Base-by-base conservation (phyloP, 441 rosid genomes). In the Euphorbia corollata region DNA sequence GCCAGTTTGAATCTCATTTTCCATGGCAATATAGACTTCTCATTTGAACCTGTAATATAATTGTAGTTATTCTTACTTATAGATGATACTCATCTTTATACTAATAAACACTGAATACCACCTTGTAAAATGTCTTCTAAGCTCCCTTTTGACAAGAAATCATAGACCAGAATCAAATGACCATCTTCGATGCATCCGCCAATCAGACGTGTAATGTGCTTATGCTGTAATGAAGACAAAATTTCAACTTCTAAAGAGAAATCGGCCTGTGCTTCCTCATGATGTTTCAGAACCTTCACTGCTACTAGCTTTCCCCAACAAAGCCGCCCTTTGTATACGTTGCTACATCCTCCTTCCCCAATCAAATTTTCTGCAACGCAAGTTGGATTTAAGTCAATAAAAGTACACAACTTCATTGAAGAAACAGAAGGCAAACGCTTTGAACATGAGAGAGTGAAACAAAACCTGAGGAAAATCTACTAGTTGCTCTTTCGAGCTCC, bases 291-390 rank as follows among this genome's bases (percentile, higher is more conserved):
- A 64, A 88, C 79, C 82, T 90, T 90, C 36, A 90, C 86, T 0
- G 96, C 97, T 60, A 82, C 79, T 8, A 64, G 73, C 67, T 80
- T 84, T 27, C 93, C 89, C 73, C 81, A 80, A 4, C 77, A 80
- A 68, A 92, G 83, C 47, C 69, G 56, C 8, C 98, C 98, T 77
- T 81, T 87, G 45, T 85, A 92, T 0, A 88, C 97, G 30, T 73
- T 77, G 71, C 90, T 90, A 64, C 84, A 85, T 15, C 98, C 98
- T 76, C 98, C 97, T 65, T 88, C 83, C 16, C 93, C 97, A 5
- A 87, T 83, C 23, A 90, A 59, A 68, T 82, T 88, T 71, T 80
- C 97, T 90, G 81, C 39, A 4, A 27, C 47, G 5, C 43, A 48
- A 72, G 55, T 64, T 18, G 19, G 59, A 65, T 47, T 66, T 55